phyloP scores from a whole-genome alignment of 768 basidiomycete genomes.

The Ramaria sp. region DNA sequence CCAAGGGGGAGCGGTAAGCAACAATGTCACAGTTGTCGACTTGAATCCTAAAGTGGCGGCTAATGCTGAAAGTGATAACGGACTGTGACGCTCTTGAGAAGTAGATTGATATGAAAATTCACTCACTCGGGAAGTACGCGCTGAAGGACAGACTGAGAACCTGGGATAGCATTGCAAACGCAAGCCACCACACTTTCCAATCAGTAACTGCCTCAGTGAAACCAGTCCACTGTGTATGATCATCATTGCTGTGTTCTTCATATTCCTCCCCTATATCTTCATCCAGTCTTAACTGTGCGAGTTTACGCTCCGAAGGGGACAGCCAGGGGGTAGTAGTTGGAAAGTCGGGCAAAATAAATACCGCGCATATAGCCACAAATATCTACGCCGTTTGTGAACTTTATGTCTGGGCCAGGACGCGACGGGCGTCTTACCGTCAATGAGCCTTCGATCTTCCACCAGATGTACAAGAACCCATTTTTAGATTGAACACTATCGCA shows the following conservation, averaged over 20 bases:
- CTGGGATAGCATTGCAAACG: slow-evolving; percentile 23
- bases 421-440: slow-evolving; percentile 19
- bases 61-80: slow-evolving; percentile 11
- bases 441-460: slow-evolving; percentile 29
- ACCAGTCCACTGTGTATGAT: slow-evolving; percentile 19
- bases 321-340: slow-evolving; percentile 40
- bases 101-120: background rate
- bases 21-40: slow-evolving; percentile 25
- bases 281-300: slow-evolving; percentile 61
- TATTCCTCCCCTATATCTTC: slow-evolving; percentile 64
- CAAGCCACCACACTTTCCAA: slow-evolving; percentile 32
- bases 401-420: background rate
- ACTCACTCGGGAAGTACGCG: slow-evolving; percentile 22
- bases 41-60: slow-evolving; percentile 27
- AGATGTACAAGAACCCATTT: background rate
- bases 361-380: slow-evolving; percentile 37
- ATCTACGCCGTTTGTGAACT: slow-evolving; percentile 10
- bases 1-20: slow-evolving; percentile 33
- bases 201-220: slow-evolving; percentile 28
- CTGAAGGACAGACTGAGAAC: slow-evolving; percentile 22
- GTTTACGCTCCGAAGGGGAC: slow-evolving; percentile 24
- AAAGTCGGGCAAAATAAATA: slow-evolving; percentile 67
- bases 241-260: slow-evolving; percentile 29
- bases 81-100: background rate
- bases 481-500: background rate